Evolutionary conservation across 2,329 filamentous ascomycete genomes (phyloP).

Genomic region (Huntiella abstrusa): DNA sequence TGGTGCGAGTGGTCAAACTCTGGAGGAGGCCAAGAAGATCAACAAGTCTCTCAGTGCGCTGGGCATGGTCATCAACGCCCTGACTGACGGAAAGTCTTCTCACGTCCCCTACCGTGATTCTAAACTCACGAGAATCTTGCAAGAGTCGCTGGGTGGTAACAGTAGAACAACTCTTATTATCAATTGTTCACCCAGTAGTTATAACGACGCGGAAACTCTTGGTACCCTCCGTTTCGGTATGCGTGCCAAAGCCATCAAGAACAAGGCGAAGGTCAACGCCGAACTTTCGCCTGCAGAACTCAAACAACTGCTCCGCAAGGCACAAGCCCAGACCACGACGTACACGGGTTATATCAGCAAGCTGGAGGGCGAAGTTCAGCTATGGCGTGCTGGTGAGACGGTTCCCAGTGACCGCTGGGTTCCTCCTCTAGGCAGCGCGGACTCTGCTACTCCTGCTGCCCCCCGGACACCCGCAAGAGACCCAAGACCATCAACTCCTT

Average conservation of each 20-base stretch:
- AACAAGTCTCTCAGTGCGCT: conserved; percentile 98
- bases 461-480: conserved; percentile 24
- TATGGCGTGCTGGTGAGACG: conserved; percentile 73
- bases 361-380: conserved; percentile 65
- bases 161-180: conserved; percentile 96
- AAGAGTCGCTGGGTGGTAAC: conserved; percentile 95
- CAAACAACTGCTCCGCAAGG: conserved; percentile 82
- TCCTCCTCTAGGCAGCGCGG: conserved; percentile 27
- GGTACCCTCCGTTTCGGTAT: conserved; percentile 88
- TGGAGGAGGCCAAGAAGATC: conserved; percentile 99
- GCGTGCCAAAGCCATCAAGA: conserved; percentile 96
- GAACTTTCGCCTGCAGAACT: conserved; percentile 91
- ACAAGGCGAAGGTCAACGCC: conserved; percentile 99
- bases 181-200: conserved; percentile 96
- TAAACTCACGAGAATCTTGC: conserved; percentile 88
- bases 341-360: conserved; percentile 75
- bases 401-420: conserved; percentile 87
- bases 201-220: conserved; percentile 90
- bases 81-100: conserved; percentile 92
- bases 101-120: conserved; percentile 96
- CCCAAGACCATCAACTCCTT: conserved; percentile 29
- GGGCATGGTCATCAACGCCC: conserved; percentile 95
- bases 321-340: conserved; percentile 70
- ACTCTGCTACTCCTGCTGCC: conserved; percentile 13
- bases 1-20: conserved; percentile 85